These are phyloP conservation scores for Yamadazyma taylorii DNA, from an alignment of 1,139 yeast species.

Conservation along the genomic window DNA sequence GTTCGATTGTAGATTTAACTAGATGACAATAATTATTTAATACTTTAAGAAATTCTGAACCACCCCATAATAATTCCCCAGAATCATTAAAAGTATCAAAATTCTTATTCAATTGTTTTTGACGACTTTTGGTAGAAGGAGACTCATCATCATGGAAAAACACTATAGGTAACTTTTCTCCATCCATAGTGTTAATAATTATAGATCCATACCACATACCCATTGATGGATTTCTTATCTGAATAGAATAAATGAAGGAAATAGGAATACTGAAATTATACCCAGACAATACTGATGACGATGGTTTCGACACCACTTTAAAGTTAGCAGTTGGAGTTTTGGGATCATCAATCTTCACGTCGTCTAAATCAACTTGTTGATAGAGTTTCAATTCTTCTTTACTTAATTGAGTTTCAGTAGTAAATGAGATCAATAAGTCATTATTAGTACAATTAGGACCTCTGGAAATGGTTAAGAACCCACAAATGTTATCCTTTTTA, in stretches of 20 bases:
- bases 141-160: constrained; percentile 92
- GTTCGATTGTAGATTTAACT: constrained; percentile 69
- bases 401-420: constrained; percentile 62
- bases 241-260: constrained; percentile 69
- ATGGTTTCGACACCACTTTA: constrained; percentile 25
- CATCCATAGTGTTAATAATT: constrained; percentile 66
- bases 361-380: constrained; percentile 52
- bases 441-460: constrained; percentile 53
- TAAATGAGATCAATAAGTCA: constrained; percentile 70
- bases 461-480: constrained; percentile 65
- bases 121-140: constrained; percentile 66
- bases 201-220: constrained; percentile 95
- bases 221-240: constrained; percentile 75
- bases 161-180: constrained; percentile 72
- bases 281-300: constrained; percentile 56
- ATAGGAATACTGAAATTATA: constrained; percentile 67
- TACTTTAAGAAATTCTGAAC: constrained; percentile 65
- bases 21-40: constrained; percentile 57
- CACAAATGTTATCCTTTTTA: constrained; percentile 74
- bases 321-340: constrained; percentile 16
- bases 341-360: constrained; percentile 17
- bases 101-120: constrained; percentile 55
- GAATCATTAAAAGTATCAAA: constrained; percentile 75
- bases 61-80: constrained; percentile 85
- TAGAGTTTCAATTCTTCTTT: constrained; percentile 51